Base-by-base conservation (phyloP, 257 asterid species). In the Nicotiana noctiflora region DNA sequence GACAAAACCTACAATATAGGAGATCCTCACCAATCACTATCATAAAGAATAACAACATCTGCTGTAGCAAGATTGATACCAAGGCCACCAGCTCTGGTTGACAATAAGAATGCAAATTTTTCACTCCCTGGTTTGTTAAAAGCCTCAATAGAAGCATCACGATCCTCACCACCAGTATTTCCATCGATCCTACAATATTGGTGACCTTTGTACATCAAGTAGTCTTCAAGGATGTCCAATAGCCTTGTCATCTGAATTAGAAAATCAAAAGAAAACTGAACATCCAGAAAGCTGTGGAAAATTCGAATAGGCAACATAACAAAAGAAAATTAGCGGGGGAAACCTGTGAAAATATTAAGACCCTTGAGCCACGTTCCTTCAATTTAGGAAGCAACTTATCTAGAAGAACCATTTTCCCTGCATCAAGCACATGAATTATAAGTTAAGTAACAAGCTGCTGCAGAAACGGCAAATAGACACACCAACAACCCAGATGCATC, bases 391-490 rank as follows among this genome's bases (percentile, higher is more conserved):
- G 98, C 90, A 96, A 86, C 90, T 96, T 96, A 89, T 96, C 99
- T 75, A 96, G 91, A 81, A 96, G 95, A 89, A 96, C 99, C 99
- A 96, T 94, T 93, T 96, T 96, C 77, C 99, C 99, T 96, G 85
- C 75, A 74, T 49, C 79, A 74, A 59, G 61, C 21, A 25, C 44
- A 49, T 49, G 17, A 49, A 49, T 74, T 25, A 17, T 25, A 74
- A 74, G 62, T 60, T 6, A 21, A 44, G 57, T 72, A 72, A 49
- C 8, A 72, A 72, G 14, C 79, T 25, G 62, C 46, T 7, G 37
- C 62, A 46, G 60, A 23, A 46, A 46, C 17, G 17, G 25, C 17
- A 49, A 74, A 25, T 49, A 49, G 25, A 51, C 25, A 6, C 12
- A 18, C 49, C 76, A 79, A 77, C 81, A 77, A 60, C 60, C 14